A percentile compares a stretch with the other conserved stretches of the same genome.
phyloP scores from a whole-genome alignment of 2,329 filamentous ascomycete genomes.

The Botrytis porri region DNA sequence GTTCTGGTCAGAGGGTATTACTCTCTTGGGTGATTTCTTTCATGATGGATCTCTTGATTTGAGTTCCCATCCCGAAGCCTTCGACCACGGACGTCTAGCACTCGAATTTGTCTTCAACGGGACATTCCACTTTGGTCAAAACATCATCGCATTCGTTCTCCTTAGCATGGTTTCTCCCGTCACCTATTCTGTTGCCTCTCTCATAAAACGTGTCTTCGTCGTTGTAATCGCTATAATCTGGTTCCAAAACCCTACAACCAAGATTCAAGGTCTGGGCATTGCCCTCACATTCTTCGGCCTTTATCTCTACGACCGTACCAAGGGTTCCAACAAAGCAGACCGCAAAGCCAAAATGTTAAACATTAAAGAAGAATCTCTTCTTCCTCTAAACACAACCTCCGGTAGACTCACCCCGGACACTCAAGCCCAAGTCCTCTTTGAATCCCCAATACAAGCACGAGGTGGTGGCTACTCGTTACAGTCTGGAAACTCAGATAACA shows the following conservation, averaged over 20 bases:
- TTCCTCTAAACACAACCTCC: constrained; percentile 27
- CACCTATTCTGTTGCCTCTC: constrained; percentile 91
- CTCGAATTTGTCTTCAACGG: constrained; percentile 98
- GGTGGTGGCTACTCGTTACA: constrained; percentile 27
- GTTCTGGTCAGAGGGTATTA: constrained; percentile 86
- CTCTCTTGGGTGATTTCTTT: constrained; percentile 73
- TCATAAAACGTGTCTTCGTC: constrained; percentile 97
- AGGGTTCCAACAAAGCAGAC: constrained; percentile 83
- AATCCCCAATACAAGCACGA: constrained; percentile 19
- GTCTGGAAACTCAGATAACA: constrained; percentile 44
- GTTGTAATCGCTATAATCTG: constrained; percentile 93
- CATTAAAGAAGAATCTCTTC: constrained; percentile 37
- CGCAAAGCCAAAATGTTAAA: constrained; percentile 70
- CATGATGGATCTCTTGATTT: constrained; percentile 74
- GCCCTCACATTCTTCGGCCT: constrained; percentile 84
- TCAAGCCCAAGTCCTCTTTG: constrained; percentile 15
- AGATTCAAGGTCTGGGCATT: constrained; percentile 80
- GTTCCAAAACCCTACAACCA: constrained; percentile 89
- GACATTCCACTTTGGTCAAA: constrained; percentile 93
- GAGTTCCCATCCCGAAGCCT: constrained; percentile 56
- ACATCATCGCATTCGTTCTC: constrained; percentile 89
- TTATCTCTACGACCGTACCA: constrained; percentile 93
- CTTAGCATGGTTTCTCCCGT: constrained; percentile 93
- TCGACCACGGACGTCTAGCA: constrained; percentile 69
- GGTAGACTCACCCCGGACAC: constrained; percentile 18